Evolutionary conservation across 108 stramenopile species (phyloP).

Genomic region (Nannochloropsis salina): DNA sequence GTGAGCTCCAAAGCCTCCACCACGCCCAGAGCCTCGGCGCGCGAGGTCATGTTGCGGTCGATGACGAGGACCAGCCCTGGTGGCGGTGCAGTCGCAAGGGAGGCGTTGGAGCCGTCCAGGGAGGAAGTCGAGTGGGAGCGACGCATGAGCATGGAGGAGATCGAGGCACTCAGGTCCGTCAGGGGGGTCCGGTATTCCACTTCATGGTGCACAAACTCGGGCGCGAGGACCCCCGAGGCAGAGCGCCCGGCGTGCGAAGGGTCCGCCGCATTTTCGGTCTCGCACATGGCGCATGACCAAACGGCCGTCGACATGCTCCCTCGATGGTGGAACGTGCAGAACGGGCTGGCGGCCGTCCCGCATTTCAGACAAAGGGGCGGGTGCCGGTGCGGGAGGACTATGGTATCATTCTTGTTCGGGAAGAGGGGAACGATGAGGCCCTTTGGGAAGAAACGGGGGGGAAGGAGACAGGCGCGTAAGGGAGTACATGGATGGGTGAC

Average conservation of each 20-base stretch:
- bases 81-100: not conserved
- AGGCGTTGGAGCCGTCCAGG: not conserved
- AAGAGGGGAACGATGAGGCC: not conserved
- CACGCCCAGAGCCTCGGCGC: not conserved
- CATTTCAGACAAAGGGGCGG: not conserved
- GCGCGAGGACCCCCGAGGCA: not conserved
- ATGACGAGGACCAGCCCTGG: not conserved
- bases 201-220: not conserved
- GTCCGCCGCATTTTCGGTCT: not conserved
- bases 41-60: not conserved
- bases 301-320: not conserved
- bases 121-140: not conserved
- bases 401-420: not conserved
- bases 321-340: not conserved
- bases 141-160: not conserved
- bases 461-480: not conserved
- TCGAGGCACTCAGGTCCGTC: not conserved
- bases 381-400: not conserved
- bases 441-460: not conserved
- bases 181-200: not conserved
- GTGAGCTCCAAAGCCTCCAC: not conserved
- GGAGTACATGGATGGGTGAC: too few relatives aligned
- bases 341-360: not conserved
- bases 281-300: not conserved
- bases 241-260: not conserved